Evolutionary conservation across 306 rosid genomes (phyloP).

Genomic region (Vigna angularis): DNA sequence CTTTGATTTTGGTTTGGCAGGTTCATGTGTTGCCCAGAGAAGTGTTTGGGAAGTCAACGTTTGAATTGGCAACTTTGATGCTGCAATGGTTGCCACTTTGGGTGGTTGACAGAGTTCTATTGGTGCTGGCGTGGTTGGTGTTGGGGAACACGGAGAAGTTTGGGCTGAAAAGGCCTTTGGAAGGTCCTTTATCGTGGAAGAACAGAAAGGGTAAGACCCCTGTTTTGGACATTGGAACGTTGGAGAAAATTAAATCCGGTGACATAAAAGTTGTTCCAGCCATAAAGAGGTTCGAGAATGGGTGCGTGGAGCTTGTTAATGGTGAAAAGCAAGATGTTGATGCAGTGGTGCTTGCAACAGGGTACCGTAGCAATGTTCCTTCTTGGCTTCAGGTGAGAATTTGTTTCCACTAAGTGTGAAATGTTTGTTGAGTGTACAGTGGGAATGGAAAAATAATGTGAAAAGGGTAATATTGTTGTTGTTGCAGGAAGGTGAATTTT

Average conservation of each 20-base stretch:
- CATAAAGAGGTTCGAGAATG: slow-evolving; percentile 58
- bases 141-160: slow-evolving; percentile 69
- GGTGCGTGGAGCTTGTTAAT: slow-evolving; percentile 63
- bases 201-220: slow-evolving; percentile 87
- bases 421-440: background rate
- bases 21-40: slow-evolving; percentile 91
- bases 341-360: slow-evolving; percentile 82
- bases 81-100: slow-evolving; percentile 90
- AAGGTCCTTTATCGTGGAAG: slow-evolving; percentile 82
- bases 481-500: slow-evolving; percentile 81
- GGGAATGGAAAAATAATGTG: slow-evolving; percentile 40
- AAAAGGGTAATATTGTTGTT: slow-evolving; percentile 35
- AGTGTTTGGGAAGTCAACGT: slow-evolving; percentile 77
- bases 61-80: slow-evolving; percentile 71
- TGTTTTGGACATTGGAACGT: slow-evolving; percentile 86
- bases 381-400: slow-evolving; percentile 90
- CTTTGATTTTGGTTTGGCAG: slow-evolving; percentile 55
- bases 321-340: slow-evolving; percentile 66
- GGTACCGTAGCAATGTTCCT: slow-evolving; percentile 95
- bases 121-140: slow-evolving; percentile 70
- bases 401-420: background rate
- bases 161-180: slow-evolving; percentile 76
- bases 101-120: slow-evolving; percentile 76
- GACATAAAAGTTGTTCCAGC: slow-evolving; percentile 74
- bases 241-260: slow-evolving; percentile 84